Base-by-base conservation (phyloP, 176 grass and related monocot genomes). In the Canna indica region DNA sequence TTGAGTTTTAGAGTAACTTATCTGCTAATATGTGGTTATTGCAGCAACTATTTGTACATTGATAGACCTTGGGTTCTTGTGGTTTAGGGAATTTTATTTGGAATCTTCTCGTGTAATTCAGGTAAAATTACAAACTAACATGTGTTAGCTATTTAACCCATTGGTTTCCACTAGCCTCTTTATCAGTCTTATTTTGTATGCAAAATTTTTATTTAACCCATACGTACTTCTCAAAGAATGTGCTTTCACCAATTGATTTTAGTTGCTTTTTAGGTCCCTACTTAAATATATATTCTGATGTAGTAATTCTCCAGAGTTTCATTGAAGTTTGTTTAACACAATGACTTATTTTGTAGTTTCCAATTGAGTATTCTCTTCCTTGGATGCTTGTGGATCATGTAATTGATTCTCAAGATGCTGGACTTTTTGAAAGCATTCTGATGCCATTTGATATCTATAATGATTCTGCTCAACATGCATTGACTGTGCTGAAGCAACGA, bases 401-500 rank as follows among this genome's bases (percentile, higher is more conserved):
- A 39, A 83, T 89, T 64, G 88, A 96, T 67, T 85, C 84, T 7
- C 86, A 87, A 79, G 93, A 96, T 79, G 88, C 93, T 69, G 93
- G 93, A 83, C 86, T 96, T 90, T 73, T 96, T 48, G 88, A 91
- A 85, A 96, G 93, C 36, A 86, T 96, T 96, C 83, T 91, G 74
- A 91, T 96, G 81, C 88, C 93, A 24, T 87, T 96, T 85, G 93
- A 96, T 85, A 87, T 96, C 54, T 96, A 96, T 73, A 96, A 96
- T 74, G 93, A 96, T 80, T 96, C 93, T 79, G 88, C 93, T 78
- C 93, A 96, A 77, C 88, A 96, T 80, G 93, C 88, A 73, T 71
- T 96, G 68, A 87, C 81, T 75, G 87, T 79, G 74, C 87, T 96
- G 63, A 96, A 91, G 70, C 93, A 96, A 52, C 87, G 93, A 77